Conservation (phyloP, 805 yeast genomes). For the Ogataea henricii region DNA sequence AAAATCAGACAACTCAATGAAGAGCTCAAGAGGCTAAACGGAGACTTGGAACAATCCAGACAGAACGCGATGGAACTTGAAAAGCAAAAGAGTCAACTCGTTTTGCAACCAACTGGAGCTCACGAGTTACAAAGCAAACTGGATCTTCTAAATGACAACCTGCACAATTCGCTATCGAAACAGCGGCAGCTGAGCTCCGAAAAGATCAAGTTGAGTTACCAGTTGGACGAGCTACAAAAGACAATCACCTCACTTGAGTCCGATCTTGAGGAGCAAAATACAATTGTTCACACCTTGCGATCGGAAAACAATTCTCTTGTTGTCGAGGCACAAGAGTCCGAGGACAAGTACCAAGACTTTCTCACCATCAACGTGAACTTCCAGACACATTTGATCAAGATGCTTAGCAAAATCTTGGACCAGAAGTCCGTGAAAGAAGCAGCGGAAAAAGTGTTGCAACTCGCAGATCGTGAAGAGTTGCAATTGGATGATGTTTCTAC, state of each 20-base stretch:
- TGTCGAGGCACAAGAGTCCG: slow-evolving; percentile 19
- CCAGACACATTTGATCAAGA: slow-evolving; percentile 50
- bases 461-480: slow-evolving; percentile 35
- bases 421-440: slow-evolving; percentile 62
- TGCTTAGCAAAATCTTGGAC: slow-evolving; percentile 58
- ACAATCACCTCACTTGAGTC: slow-evolving; percentile 22
- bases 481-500: slow-evolving; percentile 29
- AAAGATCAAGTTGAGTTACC: slow-evolving; percentile 33
- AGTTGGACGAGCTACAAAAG: slow-evolving; percentile 39
- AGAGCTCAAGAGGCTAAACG: background rate
- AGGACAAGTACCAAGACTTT: slow-evolving; percentile 15
- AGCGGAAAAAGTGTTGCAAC: slow-evolving; percentile 46
- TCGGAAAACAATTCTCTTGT: slow-evolving; percentile 46
- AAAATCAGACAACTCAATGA: slow-evolving; percentile 16
- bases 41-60: background rate
- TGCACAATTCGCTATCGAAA: slow-evolving; percentile 17
- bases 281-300: slow-evolving; percentile 36
- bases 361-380: slow-evolving; percentile 42
- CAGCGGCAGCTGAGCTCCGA: slow-evolving; percentile 22
- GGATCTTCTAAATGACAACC: slow-evolving; percentile 7
- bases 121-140: slow-evolving; percentile 6
- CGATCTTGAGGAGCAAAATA: slow-evolving; percentile 11
- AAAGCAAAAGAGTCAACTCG: background rate
- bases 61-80: background rate
- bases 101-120: background rate